Evolutionary conservation across 208 protist genomes (phyloP).

Genomic region (Tritrichomonas foetus): DNA sequence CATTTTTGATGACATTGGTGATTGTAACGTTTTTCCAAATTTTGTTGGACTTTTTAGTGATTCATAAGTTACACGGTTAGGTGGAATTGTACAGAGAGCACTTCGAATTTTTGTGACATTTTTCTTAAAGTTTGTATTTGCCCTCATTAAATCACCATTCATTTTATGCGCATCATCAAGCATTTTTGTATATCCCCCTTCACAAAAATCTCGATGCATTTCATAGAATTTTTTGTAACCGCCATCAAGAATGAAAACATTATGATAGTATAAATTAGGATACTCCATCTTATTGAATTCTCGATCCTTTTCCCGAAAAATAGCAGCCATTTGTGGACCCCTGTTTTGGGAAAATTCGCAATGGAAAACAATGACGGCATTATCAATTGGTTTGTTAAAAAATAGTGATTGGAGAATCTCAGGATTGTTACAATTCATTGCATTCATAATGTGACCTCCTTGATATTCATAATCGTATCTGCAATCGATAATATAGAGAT

Average conservation of each 20-base stretch:
- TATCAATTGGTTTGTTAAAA: not conserved
- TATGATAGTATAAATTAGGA: not conserved
- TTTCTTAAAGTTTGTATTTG: too few relatives aligned
- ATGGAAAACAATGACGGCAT: constrained; percentile 29
- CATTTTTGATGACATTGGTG: constrained; percentile 18
- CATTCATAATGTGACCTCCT: constrained; percentile 42
- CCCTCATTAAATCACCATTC: not conserved
- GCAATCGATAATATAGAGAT: constrained; percentile 37
- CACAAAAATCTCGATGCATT: not conserved
- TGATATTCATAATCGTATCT: constrained; percentile 47
- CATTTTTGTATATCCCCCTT: not conserved
- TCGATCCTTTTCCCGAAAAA: not conserved
- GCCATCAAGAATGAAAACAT: constrained; percentile 16
- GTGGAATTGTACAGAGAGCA: too few relatives aligned
- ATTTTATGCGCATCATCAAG: not conserved
- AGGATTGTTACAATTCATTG: constrained; percentile 31
- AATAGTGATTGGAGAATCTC: not conserved
- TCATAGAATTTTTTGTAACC: not conserved
- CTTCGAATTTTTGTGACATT: too few relatives aligned
- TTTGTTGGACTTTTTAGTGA: too few relatives aligned
- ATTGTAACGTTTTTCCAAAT: not conserved
- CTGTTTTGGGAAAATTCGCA: constrained; percentile 44
- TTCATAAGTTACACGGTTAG: too few relatives aligned
- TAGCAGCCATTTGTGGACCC: not conserved
- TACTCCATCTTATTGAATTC: not conserved